Evolutionary conservation across 2,329 filamentous ascomycete species (phyloP), one percentile per base, ranked within the genome.

Genomic region (Cucurbitaria berberidis): DNA sequence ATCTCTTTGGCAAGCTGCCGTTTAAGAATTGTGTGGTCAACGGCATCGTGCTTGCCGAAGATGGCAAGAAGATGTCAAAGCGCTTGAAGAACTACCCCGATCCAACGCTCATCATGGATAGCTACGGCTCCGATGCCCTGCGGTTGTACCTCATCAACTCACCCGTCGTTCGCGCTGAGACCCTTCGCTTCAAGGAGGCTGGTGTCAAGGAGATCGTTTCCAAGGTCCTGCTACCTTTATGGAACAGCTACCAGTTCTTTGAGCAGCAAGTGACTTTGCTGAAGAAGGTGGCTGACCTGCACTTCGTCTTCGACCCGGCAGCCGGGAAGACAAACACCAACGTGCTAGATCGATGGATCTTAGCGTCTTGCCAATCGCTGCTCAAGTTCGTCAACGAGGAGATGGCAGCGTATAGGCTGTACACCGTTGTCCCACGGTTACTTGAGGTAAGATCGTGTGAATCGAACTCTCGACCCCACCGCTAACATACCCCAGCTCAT

Each of bases 41-140:
- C 70, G 93, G 93, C 44, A 95, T 96, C 58, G 92, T 97, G 4
- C 83, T 97, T 35, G 93, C 93, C 0, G 92, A 96, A 73, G 91
- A 96, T 69, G 93, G 93, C 50, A 97, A 96, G 82, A 98, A 98
- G 82, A 98, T 98, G 93, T 96, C 92, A 6, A 98, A 98, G 78
- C 86, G 93, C 48, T 81, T 96, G 52, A 96, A 97, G 80, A 98
- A 98, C 77, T 98, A 96, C 75, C 93, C 93, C 0, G 92, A 96
- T 68, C 93, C 93, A 10, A 81, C 80, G 51, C 79, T 91, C 45
- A 86, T 98, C 62, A 95, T 97, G 83, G 79, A 89, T 52, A 89
- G 89, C 69, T 96, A 96, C 72, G 93, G 93, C 18, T 93, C 92
- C 1, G 93, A 98, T 77, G 92, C 93, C 26, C 84, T 98, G 44